Conservation (phyloP, 129 eudicot species). For the Arctium minus region DNA sequence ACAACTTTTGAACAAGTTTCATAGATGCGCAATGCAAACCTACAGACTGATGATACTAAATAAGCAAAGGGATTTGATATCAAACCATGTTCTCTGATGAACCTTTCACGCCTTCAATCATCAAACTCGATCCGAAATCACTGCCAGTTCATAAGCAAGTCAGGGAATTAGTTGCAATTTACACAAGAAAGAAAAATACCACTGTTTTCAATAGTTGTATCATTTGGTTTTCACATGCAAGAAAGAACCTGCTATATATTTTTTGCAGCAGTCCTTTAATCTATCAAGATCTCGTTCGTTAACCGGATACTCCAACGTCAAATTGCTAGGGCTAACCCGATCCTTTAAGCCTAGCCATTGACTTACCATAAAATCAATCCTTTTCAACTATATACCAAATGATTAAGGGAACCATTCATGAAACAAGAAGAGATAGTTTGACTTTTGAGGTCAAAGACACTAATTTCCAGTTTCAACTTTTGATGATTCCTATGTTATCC, state of each 20-base stretch:
- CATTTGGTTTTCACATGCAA: background rate
- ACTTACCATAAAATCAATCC: conserved; percentile 44
- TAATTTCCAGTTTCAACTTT: conserved; percentile 9
- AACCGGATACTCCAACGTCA: conserved; percentile 22
- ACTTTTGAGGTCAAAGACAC: background rate
- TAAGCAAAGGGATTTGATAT: background rate
- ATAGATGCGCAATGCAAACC: conserved; percentile 1
- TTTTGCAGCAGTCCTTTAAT: conserved; percentile 54
- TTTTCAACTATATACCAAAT: conserved; percentile 42
- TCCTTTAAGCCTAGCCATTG: conserved; percentile 49
- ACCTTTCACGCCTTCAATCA: background rate
- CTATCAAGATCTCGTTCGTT: conserved; percentile 58
- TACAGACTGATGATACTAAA: background rate
- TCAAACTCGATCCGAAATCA: background rate
- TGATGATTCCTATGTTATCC: background rate
- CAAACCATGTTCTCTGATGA: conserved; percentile 10
- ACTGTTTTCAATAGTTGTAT: background rate
- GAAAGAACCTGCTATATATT: conserved; percentile 35
- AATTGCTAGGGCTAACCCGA: conserved; percentile 6
- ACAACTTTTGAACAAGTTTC: conserved; percentile 9
- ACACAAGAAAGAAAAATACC: background rate
- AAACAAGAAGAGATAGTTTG: background rate
- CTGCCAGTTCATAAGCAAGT: background rate
- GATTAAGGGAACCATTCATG: conserved; percentile 40
- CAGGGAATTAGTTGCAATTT: background rate